Percentiles rank a stretch among this genome's conserved stretches.
Conservation (phyloP, 345 rosid genomes). For the Punica granatum region DNA sequence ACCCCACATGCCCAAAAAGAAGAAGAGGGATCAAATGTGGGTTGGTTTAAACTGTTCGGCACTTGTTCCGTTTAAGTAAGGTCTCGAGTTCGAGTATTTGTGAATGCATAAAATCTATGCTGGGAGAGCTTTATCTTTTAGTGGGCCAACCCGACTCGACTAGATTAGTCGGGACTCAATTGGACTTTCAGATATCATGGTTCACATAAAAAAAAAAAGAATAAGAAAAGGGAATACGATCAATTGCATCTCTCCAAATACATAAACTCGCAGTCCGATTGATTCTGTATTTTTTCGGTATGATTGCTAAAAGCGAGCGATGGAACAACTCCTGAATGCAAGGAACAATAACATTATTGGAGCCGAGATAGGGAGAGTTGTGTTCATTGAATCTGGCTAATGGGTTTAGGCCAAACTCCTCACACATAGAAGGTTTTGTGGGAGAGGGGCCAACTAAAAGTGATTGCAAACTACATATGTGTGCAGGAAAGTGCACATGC, state of each 20-base stretch:
- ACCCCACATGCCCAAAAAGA: not conserved
- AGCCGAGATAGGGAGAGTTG: not conserved
- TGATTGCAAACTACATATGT: not conserved
- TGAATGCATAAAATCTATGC: no score
- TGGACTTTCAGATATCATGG: no score
- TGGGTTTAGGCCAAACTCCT: conserved; percentile 1
- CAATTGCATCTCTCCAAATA: not conserved
- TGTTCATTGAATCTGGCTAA: not conserved
- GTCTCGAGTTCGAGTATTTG: no score
- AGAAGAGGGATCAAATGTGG: no score
- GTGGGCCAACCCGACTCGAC: no score
- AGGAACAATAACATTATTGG: conserved; percentile 1
- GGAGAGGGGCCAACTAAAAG: not conserved
- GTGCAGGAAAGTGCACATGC: not conserved
- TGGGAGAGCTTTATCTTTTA: no score
- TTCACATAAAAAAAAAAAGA: no score
- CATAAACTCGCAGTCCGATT: no score
- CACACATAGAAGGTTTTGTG: not conserved
- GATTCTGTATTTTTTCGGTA: not conserved
- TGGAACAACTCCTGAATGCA: not conserved
- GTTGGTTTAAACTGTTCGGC: no score
- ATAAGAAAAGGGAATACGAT: no score
- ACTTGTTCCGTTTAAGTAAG: no score
- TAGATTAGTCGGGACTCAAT: no score
- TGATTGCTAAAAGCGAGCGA: not conserved